Evolutionary conservation across 2,329 filamentous ascomycete genomes (phyloP).

Genomic region (Monilinia aucupariae): DNA sequence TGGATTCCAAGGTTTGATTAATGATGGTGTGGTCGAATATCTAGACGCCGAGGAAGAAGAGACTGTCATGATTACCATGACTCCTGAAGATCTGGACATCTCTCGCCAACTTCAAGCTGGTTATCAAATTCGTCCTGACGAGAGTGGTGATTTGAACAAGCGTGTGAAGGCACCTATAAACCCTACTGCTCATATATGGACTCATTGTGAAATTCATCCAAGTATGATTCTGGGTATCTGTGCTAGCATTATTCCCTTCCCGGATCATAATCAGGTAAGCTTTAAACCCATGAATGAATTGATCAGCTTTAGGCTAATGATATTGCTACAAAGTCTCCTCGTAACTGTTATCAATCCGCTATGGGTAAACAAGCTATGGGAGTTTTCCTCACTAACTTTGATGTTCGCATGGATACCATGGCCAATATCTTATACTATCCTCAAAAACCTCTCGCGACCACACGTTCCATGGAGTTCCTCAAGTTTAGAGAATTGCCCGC

Average conservation of each 20-base stretch:
- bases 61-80: constrained; percentile 99
- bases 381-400: constrained; percentile 95
- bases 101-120: constrained; percentile 66
- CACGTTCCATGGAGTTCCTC: constrained; percentile 95
- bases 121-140: constrained; percentile 53
- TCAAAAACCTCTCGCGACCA: constrained; percentile 94
- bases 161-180: constrained; percentile 86
- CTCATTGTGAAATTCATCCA: constrained; percentile 97
- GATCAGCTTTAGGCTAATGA: constrained; percentile 34
- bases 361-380: constrained; percentile 99
- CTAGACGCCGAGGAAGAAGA: constrained; percentile 98
- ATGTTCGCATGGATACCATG: constrained; percentile 98
- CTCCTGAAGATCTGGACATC: constrained; percentile 84
- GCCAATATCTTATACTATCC: constrained; percentile 98
- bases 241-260: constrained; percentile 98
- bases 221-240: constrained; percentile 99
- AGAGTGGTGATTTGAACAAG: constrained; percentile 69
- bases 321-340: constrained; percentile 61
- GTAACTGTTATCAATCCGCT: constrained; percentile 98
- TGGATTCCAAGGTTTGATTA: constrained; percentile 83
- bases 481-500: constrained; percentile 97
- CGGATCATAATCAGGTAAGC: constrained; percentile 86
- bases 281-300: constrained; percentile 12
- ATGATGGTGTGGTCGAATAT: constrained; percentile 85
- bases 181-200: constrained; percentile 84